phyloP scores from a whole-genome alignment of 352 stramenopile species.

The Phytopythium aichiense region DNA sequence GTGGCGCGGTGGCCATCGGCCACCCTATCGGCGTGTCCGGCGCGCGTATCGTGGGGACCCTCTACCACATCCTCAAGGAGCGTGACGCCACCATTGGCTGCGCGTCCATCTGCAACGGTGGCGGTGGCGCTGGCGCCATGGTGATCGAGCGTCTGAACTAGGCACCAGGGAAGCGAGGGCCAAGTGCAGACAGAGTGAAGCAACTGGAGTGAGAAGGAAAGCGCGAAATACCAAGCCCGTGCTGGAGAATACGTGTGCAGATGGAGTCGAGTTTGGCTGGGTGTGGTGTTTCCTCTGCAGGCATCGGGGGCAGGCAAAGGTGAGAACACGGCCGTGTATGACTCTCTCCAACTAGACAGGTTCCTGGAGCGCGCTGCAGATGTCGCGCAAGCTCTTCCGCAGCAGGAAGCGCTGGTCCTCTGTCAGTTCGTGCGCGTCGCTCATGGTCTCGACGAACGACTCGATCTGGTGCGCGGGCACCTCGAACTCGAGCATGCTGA shows the following conservation, averaged over 20 bases:
- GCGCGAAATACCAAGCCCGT: neutral
- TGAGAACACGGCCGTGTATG: neutral
- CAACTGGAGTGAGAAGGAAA: neutral
- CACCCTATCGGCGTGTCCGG: slow-evolving; percentile 88
- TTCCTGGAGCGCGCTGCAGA: slow-evolving; percentile 45
- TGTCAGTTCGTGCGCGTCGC: slow-evolving; percentile 79
- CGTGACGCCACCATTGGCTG: slow-evolving; percentile 94
- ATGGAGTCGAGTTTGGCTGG: no score
- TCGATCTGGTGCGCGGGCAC: slow-evolving; percentile 74
- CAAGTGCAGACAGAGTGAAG: neutral
- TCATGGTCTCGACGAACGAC: slow-evolving; percentile 87
- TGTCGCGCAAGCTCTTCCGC: slow-evolving; percentile 77
- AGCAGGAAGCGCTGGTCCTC: slow-evolving; percentile 83
- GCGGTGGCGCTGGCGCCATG: slow-evolving; percentile 95
- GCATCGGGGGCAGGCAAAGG: neutral
- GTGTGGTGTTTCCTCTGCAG: neutral
- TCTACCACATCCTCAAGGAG: slow-evolving; percentile 94
- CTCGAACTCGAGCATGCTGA: slow-evolving; percentile 88
- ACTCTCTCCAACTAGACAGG: neutral
- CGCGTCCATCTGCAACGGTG: slow-evolving; percentile 98
- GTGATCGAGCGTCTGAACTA: slow-evolving; percentile 80
- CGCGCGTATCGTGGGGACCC: slow-evolving; percentile 92
- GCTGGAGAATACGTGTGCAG: no score
- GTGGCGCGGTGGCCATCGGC: slow-evolving; percentile 87
- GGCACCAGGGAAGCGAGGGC: neutral